These are phyloP conservation scores for Mycena crocata DNA, from an alignment of 768 basidiomycete species.

Conservation along the genomic window DNA sequence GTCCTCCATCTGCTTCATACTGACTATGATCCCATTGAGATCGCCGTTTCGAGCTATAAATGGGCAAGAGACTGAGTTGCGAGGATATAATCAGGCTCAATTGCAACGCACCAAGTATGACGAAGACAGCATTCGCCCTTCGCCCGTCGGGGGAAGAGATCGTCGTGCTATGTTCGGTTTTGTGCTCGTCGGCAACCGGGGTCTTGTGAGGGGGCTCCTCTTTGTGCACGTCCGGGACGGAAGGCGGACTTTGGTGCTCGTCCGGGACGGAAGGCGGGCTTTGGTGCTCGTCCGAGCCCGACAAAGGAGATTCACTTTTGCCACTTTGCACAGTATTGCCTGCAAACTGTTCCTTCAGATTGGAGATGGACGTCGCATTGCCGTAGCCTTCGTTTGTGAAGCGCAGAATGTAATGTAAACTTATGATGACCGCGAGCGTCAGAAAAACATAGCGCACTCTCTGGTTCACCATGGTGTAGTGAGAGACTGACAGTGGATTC, in stretches of 20 bases:
- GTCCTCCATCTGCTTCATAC: constrained; percentile 86
- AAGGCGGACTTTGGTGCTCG: too few species aligned
- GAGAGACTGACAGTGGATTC: neutral
- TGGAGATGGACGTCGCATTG: constrained; percentile 64
- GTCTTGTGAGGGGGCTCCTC: constrained; percentile 58
- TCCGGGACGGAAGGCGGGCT: too few species aligned
- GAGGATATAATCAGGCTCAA: neutral
- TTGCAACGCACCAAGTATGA: constrained; percentile 68
- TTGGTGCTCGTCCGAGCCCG: too few species aligned
- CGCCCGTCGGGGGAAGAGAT: constrained; percentile 53
- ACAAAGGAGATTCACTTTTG: too few species aligned
- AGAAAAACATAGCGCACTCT: constrained; percentile 67
- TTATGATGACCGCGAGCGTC: constrained; percentile 60
- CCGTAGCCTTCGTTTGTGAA: constrained; percentile 75
- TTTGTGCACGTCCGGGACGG: too few species aligned
- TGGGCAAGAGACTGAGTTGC: neutral
- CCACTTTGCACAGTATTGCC: neutral
- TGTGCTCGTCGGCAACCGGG: constrained; percentile 70
- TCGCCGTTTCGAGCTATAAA: constrained; percentile 74
- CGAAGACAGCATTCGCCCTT: constrained; percentile 86
- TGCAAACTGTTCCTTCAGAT: constrained; percentile 52
- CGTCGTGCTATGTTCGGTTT: constrained; percentile 49
- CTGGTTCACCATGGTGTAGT: constrained; percentile 61
- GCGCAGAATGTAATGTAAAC: constrained; percentile 72
- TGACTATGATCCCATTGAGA: constrained; percentile 67